Evolutionary conservation across 108 stramenopile genomes (phyloP), one percentile per base, ranked within the genome.

Genomic region (Pelagomonas calceolata): DNA sequence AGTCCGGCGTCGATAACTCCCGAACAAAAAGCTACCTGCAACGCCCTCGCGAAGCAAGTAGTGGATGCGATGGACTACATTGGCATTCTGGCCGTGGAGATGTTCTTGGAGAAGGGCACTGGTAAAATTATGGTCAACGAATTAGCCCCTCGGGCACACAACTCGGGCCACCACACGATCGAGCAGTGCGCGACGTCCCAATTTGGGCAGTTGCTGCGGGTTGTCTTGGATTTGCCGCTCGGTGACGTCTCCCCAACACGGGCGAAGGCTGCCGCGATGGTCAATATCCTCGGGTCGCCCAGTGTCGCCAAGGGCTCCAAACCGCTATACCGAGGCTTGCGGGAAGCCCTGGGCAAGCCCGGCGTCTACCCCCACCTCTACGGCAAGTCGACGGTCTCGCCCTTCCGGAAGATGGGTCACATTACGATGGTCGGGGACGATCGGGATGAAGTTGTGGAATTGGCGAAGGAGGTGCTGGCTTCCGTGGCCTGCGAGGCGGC

Each of bases 131-230:
- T 99, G 7, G 77, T 96, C 60, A 99, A 99, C 76, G 98, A 99
- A 78, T 86, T 97, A 30, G 98, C 98, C 4, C 98, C 98, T 10
- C 77, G 94, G 34, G 96, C 98, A 35, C 98, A 99, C 77, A 99
- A 99, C 74, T 94, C 95, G 7, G 98, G 98, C n/a, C 98, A 99
- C 84, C 96, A 96, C 85, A 99, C 98, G 29, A 96, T 96, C 78
- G 95, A 99, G 81, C 95, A 95, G 21, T 96, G 95, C 76, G 90
- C 86, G 4, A 81, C 87, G 32, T 89, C 88, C 73, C 98, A 99
- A 79, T 99, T 99, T 81, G 96, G 97, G 79, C 95, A 97, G 86
- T 95, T 96, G 80, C 73, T 98, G 44, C 85, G 96, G 65, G 95
- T 87, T 30, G 85, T 98, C 30, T 84, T 93, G 69, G 96, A 94